phyloP scores from a whole-genome alignment of 495 filamentous ascomycete species.

The Tuber microsphaerosporum region DNA sequence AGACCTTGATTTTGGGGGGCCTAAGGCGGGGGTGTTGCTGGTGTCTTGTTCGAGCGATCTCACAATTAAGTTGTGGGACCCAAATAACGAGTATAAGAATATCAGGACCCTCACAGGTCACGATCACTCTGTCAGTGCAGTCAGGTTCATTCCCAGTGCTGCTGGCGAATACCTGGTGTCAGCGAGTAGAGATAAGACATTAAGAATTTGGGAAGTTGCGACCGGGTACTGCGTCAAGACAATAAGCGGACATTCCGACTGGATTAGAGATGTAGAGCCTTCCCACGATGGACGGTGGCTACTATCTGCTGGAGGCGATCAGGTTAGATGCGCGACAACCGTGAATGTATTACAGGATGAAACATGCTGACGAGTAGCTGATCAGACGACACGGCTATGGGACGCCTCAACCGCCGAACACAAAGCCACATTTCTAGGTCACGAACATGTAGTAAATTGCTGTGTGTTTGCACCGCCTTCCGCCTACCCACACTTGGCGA shows the following conservation, averaged over 20 bases:
- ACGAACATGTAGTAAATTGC: constrained; percentile 86
- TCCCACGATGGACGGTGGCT: constrained; percentile 78
- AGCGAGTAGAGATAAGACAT: constrained; percentile 71
- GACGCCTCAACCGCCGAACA: constrained; percentile 68
- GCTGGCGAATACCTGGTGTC: constrained; percentile 73
- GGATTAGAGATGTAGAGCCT: constrained; percentile 79
- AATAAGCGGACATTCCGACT: constrained; percentile 71
- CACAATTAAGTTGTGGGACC: constrained; percentile 96
- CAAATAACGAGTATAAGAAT: constrained; percentile 88
- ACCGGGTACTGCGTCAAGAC: constrained; percentile 90
- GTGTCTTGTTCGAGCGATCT: constrained; percentile 86
- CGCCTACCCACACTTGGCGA: constrained; percentile 66
- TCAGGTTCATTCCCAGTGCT: constrained; percentile 82
- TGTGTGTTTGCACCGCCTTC: constrained; percentile 78
- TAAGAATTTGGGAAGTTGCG: constrained; percentile 86
- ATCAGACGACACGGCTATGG: constrained; percentile 68
- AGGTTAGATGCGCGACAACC: constrained; percentile 37
- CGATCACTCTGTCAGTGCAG: constrained; percentile 80
- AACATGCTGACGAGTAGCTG: background rate
- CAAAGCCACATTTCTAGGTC: constrained; percentile 75
- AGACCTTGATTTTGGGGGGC: constrained; percentile 87
- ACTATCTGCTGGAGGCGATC: constrained; percentile 74
- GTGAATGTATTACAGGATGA: background rate
- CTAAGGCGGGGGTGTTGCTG: constrained; percentile 73
- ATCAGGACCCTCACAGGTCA: constrained; percentile 88